Conservation (phyloP, 192 early-diverging fungal genomes). For the Coemansia reversa region DNA sequence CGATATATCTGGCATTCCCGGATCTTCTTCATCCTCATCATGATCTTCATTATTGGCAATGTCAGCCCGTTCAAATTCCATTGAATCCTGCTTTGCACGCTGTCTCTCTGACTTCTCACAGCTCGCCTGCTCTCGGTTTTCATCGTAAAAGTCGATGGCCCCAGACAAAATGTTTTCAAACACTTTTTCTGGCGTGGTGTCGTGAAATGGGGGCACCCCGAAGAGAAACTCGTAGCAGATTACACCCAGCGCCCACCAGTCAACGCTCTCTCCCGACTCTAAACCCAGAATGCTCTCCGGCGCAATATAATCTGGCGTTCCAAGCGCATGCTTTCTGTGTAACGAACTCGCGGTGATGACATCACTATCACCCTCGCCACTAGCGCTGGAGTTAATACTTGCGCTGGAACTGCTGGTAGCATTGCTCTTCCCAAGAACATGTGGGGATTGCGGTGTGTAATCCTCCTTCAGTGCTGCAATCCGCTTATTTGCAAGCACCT, state of each 20-base stretch:
- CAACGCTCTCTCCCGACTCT: slow-evolving; percentile 74
- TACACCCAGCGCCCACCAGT: slow-evolving; percentile 91
- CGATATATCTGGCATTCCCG: slow-evolving; percentile 18
- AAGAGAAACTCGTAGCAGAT: slow-evolving; percentile 90
- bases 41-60: not conserved
- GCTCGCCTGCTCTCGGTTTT: slow-evolving; percentile 10
- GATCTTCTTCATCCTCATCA: slow-evolving; percentile 20
- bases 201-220: slow-evolving; percentile 80
- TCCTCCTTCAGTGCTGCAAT: slow-evolving; percentile 53
- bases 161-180: slow-evolving; percentile 45
- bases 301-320: slow-evolving; percentile 92
- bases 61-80: not conserved
- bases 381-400: slow-evolving; percentile 22
- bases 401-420: slow-evolving; percentile 12
- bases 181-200: slow-evolving; percentile 45
- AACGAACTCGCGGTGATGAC: not conserved
- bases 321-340: slow-evolving; percentile 55
- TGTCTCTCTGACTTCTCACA: not conserved
- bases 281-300: slow-evolving; percentile 90
- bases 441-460: not conserved
- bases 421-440: not conserved
- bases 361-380: slow-evolving; percentile 7
- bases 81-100: not conserved
- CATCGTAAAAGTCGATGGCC: slow-evolving; percentile 43
- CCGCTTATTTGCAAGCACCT: slow-evolving; percentile 35